phyloP scores from a whole-genome alignment of 805 yeast genomes.

The Teunomyces gatunensis region DNA sequence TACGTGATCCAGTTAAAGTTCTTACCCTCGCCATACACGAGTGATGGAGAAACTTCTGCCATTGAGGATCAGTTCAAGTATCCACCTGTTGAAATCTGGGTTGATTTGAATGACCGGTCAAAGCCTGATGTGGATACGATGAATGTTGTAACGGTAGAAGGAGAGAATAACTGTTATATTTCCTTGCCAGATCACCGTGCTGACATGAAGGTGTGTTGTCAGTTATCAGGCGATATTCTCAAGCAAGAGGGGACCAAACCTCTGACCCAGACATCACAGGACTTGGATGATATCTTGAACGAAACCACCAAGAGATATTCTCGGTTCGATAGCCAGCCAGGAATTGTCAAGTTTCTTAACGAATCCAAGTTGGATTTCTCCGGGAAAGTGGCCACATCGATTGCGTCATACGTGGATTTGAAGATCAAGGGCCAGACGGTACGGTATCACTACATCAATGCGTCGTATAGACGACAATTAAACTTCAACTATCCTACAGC shows the following conservation, averaged over 20 bases:
- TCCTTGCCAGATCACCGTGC: constrained; percentile 39
- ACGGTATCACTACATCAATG: constrained; percentile 43
- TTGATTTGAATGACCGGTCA: constrained; percentile 38
- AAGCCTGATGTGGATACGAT: constrained; percentile 38
- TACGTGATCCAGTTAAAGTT: constrained; percentile 42
- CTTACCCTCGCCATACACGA: constrained; percentile 40
- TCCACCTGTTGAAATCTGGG: constrained; percentile 60
- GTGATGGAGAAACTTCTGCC: constrained; percentile 6
- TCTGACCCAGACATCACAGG: constrained; percentile 6
- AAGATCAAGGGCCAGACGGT: constrained; percentile 36
- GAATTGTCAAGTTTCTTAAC: constrained; percentile 39
- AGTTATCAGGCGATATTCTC: constrained; percentile 33
- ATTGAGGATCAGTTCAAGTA: constrained; percentile 22
- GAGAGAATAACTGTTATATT: constrained; percentile 41
- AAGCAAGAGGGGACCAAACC: constrained; percentile 9
- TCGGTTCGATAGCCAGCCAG: constrained; percentile 38
- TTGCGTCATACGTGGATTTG: constrained; percentile 40
- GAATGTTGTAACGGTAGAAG: constrained; percentile 43
- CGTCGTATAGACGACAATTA: constrained; percentile 44
- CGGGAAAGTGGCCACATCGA: constrained; percentile 31
- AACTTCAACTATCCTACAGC: constrained; percentile 33
- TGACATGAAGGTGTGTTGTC: constrained; percentile 47
- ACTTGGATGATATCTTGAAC: constrained; percentile 14
- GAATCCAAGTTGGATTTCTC: constrained; percentile 38
- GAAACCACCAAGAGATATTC: constrained; percentile 24